phyloP scores from a whole-genome alignment of 345 rosid species.

The Durio zibethinus region DNA sequence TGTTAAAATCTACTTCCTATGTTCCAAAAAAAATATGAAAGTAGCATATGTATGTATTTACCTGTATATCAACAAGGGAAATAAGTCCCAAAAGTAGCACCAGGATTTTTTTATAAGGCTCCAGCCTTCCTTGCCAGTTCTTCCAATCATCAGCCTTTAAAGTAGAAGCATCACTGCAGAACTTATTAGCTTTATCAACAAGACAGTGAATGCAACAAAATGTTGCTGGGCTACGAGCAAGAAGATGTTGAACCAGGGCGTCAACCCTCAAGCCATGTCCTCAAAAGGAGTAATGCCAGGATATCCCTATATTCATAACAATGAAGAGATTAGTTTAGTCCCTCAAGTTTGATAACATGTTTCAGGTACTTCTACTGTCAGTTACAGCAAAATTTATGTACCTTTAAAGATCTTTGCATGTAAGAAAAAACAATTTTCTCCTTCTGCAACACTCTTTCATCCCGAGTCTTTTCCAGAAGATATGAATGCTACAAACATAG shows the following conservation, averaged over 20 bases:
- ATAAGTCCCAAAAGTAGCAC: conserved; percentile 79
- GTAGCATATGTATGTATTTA: conserved; percentile 24
- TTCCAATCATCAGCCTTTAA: conserved; percentile 43
- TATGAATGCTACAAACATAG: conserved; percentile 70
- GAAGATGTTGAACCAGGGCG: conserved; percentile 78
- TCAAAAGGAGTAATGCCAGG: conserved; percentile 86
- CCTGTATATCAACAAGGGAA: conserved; percentile 84
- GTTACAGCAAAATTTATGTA: conserved; percentile 27
- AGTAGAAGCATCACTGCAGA: conserved; percentile 30
- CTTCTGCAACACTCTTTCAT: conserved; percentile 54
- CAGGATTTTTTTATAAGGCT: conserved; percentile 53
- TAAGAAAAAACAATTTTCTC: conserved; percentile 86
- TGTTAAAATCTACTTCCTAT: not conserved
- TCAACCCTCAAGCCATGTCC: conserved; percentile 95
- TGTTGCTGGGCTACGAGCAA: conserved; percentile 88
- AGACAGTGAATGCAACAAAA: conserved; percentile 73
- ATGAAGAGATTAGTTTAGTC: conserved; percentile 5
- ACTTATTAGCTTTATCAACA: conserved; percentile 57
- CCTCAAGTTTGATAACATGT: conserved; percentile 9
- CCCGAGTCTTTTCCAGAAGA: conserved; percentile 62
- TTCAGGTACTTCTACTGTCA: not conserved
- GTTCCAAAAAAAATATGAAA: not conserved
- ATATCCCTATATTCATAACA: conserved; percentile 51
- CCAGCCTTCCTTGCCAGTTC: conserved; percentile 59
- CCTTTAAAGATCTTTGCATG: conserved; percentile 79